These are phyloP conservation scores for Citrus cavaleriei DNA, from an alignment of 345 rosid species.

Conservation along the genomic window DNA sequence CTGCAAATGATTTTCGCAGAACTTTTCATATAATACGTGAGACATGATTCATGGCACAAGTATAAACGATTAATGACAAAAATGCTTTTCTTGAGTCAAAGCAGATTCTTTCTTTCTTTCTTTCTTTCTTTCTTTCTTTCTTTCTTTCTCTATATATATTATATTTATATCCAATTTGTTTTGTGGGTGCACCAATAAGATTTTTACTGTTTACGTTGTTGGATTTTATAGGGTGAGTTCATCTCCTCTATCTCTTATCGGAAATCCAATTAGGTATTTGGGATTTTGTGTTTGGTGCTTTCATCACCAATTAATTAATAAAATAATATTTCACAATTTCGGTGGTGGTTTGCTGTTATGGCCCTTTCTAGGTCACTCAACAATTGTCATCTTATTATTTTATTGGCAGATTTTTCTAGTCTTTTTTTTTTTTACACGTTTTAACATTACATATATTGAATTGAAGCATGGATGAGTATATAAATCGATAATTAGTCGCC, in stretches of 20 bases:
- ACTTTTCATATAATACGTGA: conserved; percentile 17
- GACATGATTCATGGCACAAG: not conserved
- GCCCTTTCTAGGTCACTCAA: too few relatives aligned
- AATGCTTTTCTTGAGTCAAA: not conserved
- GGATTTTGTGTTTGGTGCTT: not conserved
- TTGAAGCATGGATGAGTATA: too few relatives aligned
- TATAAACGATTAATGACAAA: not conserved
- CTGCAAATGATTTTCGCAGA: not conserved
- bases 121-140: not conserved
- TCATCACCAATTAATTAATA: not conserved
- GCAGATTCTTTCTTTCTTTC: conserved; percentile 7
- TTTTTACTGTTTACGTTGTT: conserved; percentile 9
- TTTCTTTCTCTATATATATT: too few relatives aligned
- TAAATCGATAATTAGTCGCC: too few relatives aligned
- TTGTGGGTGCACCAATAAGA: conserved; percentile 23
- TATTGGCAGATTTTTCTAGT: too few relatives aligned
- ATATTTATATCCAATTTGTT: not conserved
- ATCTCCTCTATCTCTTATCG: not conserved
- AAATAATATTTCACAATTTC: too few relatives aligned
- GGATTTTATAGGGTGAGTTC: conserved; percentile 5
- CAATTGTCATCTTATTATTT: too few relatives aligned
- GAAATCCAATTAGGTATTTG: not conserved
- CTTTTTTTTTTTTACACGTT: too few relatives aligned
- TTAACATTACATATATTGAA: too few relatives aligned
- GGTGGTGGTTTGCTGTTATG: too few relatives aligned